Evolutionary conservation across 2,329 filamentous ascomycete genomes (phyloP).

Genomic region (Epichloe sylvatica): DNA sequence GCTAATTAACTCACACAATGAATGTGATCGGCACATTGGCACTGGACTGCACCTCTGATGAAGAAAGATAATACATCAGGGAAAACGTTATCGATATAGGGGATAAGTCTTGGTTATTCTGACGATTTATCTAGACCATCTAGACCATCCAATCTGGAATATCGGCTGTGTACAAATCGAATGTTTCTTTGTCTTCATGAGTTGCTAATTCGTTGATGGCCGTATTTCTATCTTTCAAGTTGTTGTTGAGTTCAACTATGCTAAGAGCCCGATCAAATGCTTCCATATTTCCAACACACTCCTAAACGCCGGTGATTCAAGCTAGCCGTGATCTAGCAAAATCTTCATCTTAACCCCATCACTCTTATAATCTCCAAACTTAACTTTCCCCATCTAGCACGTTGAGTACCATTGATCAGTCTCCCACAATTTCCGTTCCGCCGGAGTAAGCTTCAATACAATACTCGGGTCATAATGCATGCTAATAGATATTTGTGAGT

Average conservation of each 20-base stretch:
- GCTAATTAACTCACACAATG: too few relatives aligned
- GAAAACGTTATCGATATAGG: too few relatives aligned
- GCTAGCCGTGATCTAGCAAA: neutral
- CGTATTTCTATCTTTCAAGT: neutral
- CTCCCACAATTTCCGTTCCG: neutral
- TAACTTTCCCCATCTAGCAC: neutral
- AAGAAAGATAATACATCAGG: too few relatives aligned
- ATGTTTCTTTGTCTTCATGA: too few relatives aligned
- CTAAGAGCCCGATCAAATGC: neutral
- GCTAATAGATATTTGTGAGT: slow-evolving; percentile 11
- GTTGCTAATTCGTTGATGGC: too few relatives aligned
- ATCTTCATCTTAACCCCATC: neutral
- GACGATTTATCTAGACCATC: too few relatives aligned
- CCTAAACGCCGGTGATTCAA: neutral
- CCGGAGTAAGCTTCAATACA: slow-evolving; percentile 22
- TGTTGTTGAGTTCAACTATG: slow-evolving; percentile 5
- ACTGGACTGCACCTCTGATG: too few relatives aligned
- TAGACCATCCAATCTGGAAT: too few relatives aligned
- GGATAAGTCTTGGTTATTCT: too few relatives aligned
- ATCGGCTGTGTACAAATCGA: too few relatives aligned
- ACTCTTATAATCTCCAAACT: neutral
- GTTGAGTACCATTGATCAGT: neutral
- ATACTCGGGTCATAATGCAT: slow-evolving; percentile 32
- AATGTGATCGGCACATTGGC: too few relatives aligned
- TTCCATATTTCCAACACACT: neutral